Base-by-base conservation (phyloP, 208 protist genomes). In the Naegleria lovaniensis region DNA sequence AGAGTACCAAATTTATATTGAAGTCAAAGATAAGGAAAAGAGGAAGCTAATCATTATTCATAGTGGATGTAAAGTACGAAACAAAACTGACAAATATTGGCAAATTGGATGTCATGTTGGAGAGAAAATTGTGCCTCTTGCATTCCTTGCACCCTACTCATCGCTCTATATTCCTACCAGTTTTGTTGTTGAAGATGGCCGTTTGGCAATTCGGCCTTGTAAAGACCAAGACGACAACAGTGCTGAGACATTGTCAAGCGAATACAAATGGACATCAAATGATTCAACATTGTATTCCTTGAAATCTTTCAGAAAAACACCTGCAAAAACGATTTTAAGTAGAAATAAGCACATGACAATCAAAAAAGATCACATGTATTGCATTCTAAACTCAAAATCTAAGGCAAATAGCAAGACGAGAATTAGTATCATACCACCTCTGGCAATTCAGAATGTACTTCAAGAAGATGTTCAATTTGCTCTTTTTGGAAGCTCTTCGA, bases 371-470 rank as follows among this genome's bases (percentile, higher is more conserved):
- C 67, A 79, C 29, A 13, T 79, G 13, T 79, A 79, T 79, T 79
- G 67, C 9, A 79, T 79, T 79, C 6, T 79, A 6, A 29, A 79
- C 29, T 79, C 67, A 36, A 79, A 79, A 79, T 36, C 67, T 33
- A 36, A 2, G 5, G 25, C 19, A 6, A 29, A 29, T 36, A 36
- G 36, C 25, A 79, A 36, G 29, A 79, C 67, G 7, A 79, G 9
- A 33, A 33, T 86, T 29, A 51, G 22, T 33, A 51, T 86, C 33
- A 43, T 86, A 33, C 48, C 85, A 48, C 85, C 85, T 22, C 40
- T 89, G 2, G 19, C 48, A 15, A 89, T 89, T 29, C 39, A 89
- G 25, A 89, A 89, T 67, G 22, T 67, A 67, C n/a, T 89, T 33
- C 5, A 29, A 41, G 7, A 29, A 13, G 15, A 19, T 67, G 6